Conservation (phyloP, 805 yeast species). For the Wickerhamomyces strasburgensis region DNA sequence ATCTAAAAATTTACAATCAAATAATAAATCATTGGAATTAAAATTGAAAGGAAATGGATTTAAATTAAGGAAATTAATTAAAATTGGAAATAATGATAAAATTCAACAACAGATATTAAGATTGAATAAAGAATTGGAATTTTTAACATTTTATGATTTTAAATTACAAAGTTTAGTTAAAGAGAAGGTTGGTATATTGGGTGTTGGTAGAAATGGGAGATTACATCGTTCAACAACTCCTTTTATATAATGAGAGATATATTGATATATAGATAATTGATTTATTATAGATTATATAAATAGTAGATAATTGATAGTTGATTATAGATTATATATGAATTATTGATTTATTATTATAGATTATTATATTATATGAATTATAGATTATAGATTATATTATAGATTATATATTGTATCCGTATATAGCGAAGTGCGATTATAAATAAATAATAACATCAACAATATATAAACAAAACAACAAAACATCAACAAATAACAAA, state of each 20-base stretch:
- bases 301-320: no score
- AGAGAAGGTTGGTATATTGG: constrained; percentile 18
- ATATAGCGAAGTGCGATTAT: no score
- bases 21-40: constrained; percentile 23
- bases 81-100: constrained; percentile 12
- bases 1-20: constrained; percentile 22
- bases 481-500: no score
- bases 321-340: no score
- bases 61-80: constrained; percentile 20
- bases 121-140: constrained; percentile 13
- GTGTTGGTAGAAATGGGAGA: constrained; percentile 26
- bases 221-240: constrained; percentile 26
- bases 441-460: no score
- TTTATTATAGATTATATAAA: neutral
- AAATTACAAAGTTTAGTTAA: constrained; percentile 17
- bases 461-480: no score
- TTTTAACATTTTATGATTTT: constrained; percentile 15
- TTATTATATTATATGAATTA: no score
- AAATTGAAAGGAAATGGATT: constrained; percentile 33
- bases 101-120: constrained; percentile 2
- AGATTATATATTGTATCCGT: no score
- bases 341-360: no score
- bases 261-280: neutral
- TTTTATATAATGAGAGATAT: constrained; percentile 8
- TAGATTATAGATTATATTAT: no score